Conservation (phyloP, 495 filamentous ascomycete genomes). For the Cercophora samala region DNA sequence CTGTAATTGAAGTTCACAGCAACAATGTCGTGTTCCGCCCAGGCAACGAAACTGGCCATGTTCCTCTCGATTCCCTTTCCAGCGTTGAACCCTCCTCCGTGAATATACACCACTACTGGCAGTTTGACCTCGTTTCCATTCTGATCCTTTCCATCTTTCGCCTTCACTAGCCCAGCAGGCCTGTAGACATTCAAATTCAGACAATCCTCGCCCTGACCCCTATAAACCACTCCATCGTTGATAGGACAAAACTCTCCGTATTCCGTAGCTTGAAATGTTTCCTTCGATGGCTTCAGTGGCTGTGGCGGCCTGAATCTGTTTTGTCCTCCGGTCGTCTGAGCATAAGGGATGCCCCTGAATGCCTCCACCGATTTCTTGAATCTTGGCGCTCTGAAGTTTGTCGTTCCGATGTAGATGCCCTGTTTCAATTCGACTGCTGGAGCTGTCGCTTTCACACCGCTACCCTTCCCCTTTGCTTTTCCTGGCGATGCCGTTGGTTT, state of each 20-base stretch:
- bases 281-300: slow-evolving; percentile 28
- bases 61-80: slow-evolving; percentile 43
- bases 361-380: slow-evolving; percentile 51
- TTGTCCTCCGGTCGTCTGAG: slow-evolving; percentile 51
- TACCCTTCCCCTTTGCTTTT: background rate
- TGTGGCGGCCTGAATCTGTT: slow-evolving; percentile 56
- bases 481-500: background rate
- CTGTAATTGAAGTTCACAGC: slow-evolving; percentile 68
- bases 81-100: slow-evolving; percentile 53
- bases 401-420: slow-evolving; percentile 53
- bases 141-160: background rate
- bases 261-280: slow-evolving; percentile 42
- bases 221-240: slow-evolving; percentile 21
- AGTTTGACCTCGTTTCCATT: slow-evolving; percentile 35
- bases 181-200: slow-evolving; percentile 51
- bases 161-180: slow-evolving; percentile 34
- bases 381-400: slow-evolving; percentile 35
- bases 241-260: slow-evolving; percentile 46
- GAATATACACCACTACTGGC: slow-evolving; percentile 59
- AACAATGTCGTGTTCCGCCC: slow-evolving; percentile 51
- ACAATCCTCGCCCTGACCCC: slow-evolving; percentile 48
- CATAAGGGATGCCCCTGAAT: slow-evolving; percentile 62
- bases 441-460: slow-evolving; percentile 1
- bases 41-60: slow-evolving; percentile 54
- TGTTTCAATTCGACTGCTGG: slow-evolving; percentile 48